Evolutionary conservation across 225 moss, liverwort and hornwort genomes (phyloP).

Genomic region (Climacium dendroides): DNA sequence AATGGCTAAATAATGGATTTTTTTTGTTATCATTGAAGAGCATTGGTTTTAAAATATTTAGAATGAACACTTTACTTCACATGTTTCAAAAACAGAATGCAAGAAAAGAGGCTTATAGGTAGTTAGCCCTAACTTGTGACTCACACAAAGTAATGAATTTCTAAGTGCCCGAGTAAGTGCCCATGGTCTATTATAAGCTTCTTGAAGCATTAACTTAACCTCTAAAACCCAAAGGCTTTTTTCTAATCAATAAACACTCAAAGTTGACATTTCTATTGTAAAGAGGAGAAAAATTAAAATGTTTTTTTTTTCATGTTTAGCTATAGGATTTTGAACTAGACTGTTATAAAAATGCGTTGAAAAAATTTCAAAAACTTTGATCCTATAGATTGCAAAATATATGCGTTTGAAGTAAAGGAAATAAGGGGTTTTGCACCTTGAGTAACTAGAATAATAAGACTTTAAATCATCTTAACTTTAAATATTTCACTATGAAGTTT

Average conservation of each 20-base stretch:
- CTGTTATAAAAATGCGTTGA: not conserved
- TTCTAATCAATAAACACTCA: too few species aligned
- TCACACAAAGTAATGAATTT: not conserved
- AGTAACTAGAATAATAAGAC: not conserved
- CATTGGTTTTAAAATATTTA: not conserved
- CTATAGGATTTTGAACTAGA: not conserved
- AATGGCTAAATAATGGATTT: too few species aligned
- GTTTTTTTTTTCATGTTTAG: too few species aligned
- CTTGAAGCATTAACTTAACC: not conserved
- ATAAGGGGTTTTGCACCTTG: not conserved
- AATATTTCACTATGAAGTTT: too few species aligned
- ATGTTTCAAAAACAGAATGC: not conserved
- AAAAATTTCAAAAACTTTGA: too few species aligned
- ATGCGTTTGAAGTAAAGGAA: not conserved
- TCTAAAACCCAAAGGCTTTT: too few species aligned
- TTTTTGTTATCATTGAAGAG: not conserved
- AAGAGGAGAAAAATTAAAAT: too few species aligned
- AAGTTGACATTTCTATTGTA: not conserved
- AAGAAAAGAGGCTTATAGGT: not conserved
- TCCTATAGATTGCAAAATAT: not conserved
- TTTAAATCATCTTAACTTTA: not conserved
- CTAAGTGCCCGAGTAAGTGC: rapidly evolving
- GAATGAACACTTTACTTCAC: not conserved
- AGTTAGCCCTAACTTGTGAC: not conserved
- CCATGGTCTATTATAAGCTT: not conserved